Evolutionary conservation across 169 alveolate species (phyloP).

Genomic region (Babesia sp.): DNA sequence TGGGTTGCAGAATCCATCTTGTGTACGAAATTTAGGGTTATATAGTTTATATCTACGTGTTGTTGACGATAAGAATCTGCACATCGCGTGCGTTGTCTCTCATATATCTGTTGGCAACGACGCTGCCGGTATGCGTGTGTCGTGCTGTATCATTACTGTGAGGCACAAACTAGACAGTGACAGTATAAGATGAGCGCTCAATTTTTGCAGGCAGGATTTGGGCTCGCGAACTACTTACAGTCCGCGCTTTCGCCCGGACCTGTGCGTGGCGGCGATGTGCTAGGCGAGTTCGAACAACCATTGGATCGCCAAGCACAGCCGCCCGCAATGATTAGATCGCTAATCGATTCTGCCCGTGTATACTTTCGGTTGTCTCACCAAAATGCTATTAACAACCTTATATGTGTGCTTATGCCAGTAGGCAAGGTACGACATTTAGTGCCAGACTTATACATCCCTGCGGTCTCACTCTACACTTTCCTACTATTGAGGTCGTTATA

Average conservation of each 20-base stretch:
- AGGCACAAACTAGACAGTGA: not conserved
- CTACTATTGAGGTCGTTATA: conserved; percentile 48
- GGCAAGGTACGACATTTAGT: conserved; percentile 53
- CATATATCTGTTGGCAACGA: not conserved
- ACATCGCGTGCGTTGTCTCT: conserved; percentile 7
- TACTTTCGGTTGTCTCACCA: conserved; percentile 51
- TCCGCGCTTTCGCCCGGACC: conserved; percentile 40
- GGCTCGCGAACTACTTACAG: conserved; percentile 50
- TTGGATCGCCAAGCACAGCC: conserved; percentile 29
- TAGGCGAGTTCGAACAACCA: conserved; percentile 24
- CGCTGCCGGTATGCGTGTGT: not conserved
- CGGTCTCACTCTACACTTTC: conserved; percentile 54
- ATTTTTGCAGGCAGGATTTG: conserved; percentile 38
- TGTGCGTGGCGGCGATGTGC: conserved; percentile 6
- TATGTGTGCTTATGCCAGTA: conserved; percentile 45
- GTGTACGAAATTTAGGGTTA: conserved; percentile 26
- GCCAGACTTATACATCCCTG: conserved; percentile 64
- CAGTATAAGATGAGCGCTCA: conserved; percentile 25
- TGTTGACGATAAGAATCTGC: conserved; percentile 11
- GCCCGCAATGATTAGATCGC: conserved; percentile 36
- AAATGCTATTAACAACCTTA: conserved; percentile 40
- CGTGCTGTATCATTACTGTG: conserved; percentile 2
- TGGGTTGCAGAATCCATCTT: conserved; percentile 14
- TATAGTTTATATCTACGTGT: not conserved
- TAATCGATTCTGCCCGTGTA: conserved; percentile 44